Base-by-base conservation (phyloP, 2,329 filamentous ascomycete species). In the Knoxdaviesia capensis region DNA sequence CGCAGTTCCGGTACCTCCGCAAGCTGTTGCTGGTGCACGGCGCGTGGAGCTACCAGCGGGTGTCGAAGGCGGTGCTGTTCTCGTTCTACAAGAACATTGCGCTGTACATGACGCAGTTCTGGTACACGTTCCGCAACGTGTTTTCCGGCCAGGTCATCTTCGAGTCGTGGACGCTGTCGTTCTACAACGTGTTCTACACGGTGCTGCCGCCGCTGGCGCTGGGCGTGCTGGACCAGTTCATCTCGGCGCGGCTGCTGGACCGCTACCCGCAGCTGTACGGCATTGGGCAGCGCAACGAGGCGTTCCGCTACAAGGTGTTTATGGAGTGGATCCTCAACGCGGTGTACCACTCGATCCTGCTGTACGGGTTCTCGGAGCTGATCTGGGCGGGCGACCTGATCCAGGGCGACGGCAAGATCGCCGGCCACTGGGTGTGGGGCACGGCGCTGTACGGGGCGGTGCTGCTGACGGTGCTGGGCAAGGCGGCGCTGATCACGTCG, bases 51-150 rank as follows among this genome's bases (percentile, higher is more conserved):
- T 98, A 98, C 56, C 88, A 94, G 57, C 81, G 90, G 45, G 80
- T 98, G 56, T 88, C 82, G 69, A 94, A 93, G 63, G 86, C 93
- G 45, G 96, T 98, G 52, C 61, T 98, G 47, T 98, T 94, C 62
- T 96, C 90, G 6, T 98, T 96, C 59, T 98, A 98, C 69, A 98
- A 98, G 69, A 98, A 98, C 62, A 94, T 96, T 50, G 80, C 87
- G 20, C 68, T 98, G 47, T 98, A 96, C 63, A 87, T 98, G 81
- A 98, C 92, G 46, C 92, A 98, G 57, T 98, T 98, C 57, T 98
- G 92, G 85, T 96, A 90, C 61, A 84, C 86, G 0, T 98, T 98
- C 66, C 86, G 94, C 71, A 98, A 98, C 59, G 83, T 84, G 49
- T 98, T 96, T 60, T 96, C 88, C 1, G 90, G 90, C 41, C 80